Evolutionary conservation across 805 yeast species (phyloP).

Genomic region (Ogataea nitratoaversa): DNA sequence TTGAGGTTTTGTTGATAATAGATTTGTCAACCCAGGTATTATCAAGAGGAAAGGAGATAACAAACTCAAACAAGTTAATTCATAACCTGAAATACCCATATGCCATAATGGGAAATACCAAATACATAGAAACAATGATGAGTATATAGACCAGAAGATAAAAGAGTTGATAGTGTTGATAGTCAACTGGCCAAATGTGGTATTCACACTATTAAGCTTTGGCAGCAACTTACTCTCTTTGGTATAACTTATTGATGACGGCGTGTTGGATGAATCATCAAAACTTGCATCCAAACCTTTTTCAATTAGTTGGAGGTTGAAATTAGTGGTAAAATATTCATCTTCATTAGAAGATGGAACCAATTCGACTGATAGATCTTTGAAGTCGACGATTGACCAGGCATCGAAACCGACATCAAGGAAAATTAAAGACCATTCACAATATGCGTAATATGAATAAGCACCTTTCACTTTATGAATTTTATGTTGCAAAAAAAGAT

Average conservation of each 20-base stretch:
- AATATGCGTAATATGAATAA: conserved; percentile 88
- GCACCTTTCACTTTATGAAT: conserved; percentile 89
- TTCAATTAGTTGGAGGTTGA: conserved; percentile 16
- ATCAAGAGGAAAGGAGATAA: conserved; percentile 43
- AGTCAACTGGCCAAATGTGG: conserved; percentile 34
- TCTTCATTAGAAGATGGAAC: conserved; percentile 21
- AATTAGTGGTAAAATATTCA: conserved; percentile 24
- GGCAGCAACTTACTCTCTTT: conserved; percentile 15
- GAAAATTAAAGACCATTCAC: conserved; percentile 87
- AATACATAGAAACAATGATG: conserved; percentile 78
- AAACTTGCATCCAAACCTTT: background rate
- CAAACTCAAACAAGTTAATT: conserved; percentile 58
- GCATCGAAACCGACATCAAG: conserved; percentile 85
- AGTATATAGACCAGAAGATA: conserved; percentile 79
- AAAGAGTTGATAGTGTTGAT: conserved; percentile 59
- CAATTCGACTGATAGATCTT: conserved; percentile 49
- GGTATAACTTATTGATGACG: background rate
- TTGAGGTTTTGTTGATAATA: conserved; percentile 44
- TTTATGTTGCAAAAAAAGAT: conserved; percentile 89
- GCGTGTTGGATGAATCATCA: background rate
- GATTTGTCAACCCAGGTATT: conserved; percentile 31
- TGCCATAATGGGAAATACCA: conserved; percentile 99
- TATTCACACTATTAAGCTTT: conserved; percentile 15
- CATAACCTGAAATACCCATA: conserved; percentile 97
- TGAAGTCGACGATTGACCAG: conserved; percentile 69